These are phyloP conservation scores for Malus sieversii DNA, from an alignment of 306 rosid genomes.

Conservation along the genomic window DNA sequence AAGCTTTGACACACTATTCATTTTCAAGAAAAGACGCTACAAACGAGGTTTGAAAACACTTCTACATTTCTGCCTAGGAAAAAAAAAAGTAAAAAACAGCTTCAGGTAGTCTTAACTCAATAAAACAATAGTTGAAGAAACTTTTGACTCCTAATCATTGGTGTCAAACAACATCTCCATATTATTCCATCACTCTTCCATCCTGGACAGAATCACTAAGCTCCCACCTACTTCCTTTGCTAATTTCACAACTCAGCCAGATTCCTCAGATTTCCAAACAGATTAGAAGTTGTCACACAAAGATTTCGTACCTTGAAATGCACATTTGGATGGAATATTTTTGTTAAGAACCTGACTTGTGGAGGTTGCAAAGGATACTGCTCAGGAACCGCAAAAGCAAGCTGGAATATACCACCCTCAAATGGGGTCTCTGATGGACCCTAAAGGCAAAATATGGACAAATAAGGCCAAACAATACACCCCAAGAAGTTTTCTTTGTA, in stretches of 20 bases:
- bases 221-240: background rate
- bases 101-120: background rate
- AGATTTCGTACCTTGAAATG: slow-evolving; percentile 71
- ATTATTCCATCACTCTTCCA: background rate
- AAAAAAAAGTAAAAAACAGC: background rate
- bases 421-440: slow-evolving; percentile 98
- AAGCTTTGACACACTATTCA: background rate
- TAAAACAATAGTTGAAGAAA: background rate
- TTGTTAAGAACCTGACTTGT: slow-evolving; percentile 94
- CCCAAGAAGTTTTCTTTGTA: background rate
- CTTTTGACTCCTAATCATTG: background rate
- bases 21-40: background rate
- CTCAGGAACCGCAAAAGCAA: slow-evolving; percentile 87
- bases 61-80: background rate
- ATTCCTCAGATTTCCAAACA: background rate
- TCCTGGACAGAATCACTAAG: background rate
- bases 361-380: slow-evolving; percentile 96
- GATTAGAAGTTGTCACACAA: background rate
- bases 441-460: slow-evolving; percentile 26
- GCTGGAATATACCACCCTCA: slow-evolving; percentile 94
- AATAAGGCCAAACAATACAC: background rate
- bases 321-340: slow-evolving; percentile 96
- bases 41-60: background rate
- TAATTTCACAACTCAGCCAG: background rate
- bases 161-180: background rate